These are phyloP conservation scores for Ploettnerulaceae sp. DNA, from an alignment of 2,329 filamentous ascomycete genomes.

Conservation along the genomic window DNA sequence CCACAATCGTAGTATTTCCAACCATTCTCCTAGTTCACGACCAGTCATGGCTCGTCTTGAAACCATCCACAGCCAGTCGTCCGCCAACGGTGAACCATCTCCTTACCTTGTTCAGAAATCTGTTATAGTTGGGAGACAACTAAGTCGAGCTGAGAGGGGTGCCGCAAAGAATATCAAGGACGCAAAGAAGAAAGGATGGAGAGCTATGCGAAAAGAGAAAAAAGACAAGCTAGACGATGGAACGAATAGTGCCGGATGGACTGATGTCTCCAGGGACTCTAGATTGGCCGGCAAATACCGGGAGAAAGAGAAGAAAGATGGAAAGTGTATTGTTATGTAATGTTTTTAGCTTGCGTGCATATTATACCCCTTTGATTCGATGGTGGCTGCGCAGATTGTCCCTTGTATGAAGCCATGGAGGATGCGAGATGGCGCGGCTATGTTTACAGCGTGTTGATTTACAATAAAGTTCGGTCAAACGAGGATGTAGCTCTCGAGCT, in stretches of 20 bases:
- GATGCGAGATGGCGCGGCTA: no score
- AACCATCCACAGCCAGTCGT: conserved; percentile 45
- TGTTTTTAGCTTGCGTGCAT: neutral
- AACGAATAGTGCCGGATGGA: conserved; percentile 47
- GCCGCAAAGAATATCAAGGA: conserved; percentile 59
- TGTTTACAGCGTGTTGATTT: no score
- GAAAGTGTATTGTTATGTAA: conserved; percentile 52
- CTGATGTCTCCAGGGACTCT: conserved; percentile 38
- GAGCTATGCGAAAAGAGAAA: conserved; percentile 34
- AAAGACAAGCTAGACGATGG: conserved; percentile 41
- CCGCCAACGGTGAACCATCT: conserved; percentile 26
- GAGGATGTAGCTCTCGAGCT: no score
- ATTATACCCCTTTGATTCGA: conserved; percentile 7
- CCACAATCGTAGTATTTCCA: conserved; percentile 40
- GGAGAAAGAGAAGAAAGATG: conserved; percentile 34
- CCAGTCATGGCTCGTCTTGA: conserved; percentile 52
- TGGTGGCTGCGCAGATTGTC: neutral
- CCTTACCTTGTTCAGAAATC: conserved; percentile 21
- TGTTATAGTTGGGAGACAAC: conserved; percentile 28
- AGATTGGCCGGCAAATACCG: conserved; percentile 8
- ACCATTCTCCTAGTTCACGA: conserved; percentile 36
- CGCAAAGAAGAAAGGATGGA: conserved; percentile 54
- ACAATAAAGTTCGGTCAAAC: no score
- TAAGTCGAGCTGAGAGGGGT: conserved; percentile 54
- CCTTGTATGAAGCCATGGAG: no score